phyloP scores from a whole-genome alignment of 345 rosid species.

The Orychophragmus violaceus region DNA sequence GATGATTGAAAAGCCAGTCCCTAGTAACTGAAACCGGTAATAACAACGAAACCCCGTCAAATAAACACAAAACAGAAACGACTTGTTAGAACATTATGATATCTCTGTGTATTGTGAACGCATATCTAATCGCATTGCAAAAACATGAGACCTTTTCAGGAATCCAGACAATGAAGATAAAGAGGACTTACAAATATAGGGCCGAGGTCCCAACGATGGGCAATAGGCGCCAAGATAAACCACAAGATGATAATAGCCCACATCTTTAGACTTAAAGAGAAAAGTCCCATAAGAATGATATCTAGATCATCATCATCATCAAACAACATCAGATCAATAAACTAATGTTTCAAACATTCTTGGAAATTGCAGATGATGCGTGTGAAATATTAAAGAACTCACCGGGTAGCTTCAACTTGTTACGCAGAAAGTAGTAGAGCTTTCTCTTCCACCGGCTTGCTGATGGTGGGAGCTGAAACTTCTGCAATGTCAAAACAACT shows the following conservation, averaged over 20 bases:
- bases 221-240: slow-evolving; percentile 82
- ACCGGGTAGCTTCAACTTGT: slow-evolving; percentile 78
- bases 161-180: not conserved
- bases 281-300: slow-evolving; percentile 68
- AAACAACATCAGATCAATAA: slow-evolving; percentile 20
- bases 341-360: not conserved
- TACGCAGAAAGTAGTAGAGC: slow-evolving; percentile 51
- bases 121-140: slow-evolving; percentile 12
- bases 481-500: slow-evolving; percentile 34
- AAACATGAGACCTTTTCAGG: not conserved
- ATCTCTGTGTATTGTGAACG: not conserved
- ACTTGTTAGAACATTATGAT: not conserved
- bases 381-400: slow-evolving; percentile 17
- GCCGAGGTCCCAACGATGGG: slow-evolving; percentile 76
- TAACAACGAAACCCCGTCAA: not conserved
- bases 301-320: slow-evolving; percentile 46
- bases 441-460: slow-evolving; percentile 67
- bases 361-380: not conserved
- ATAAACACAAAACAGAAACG: no score
- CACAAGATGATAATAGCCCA: slow-evolving; percentile 58
- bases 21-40: slow-evolving; percentile 52
- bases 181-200: slow-evolving; percentile 68
- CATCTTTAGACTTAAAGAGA: slow-evolving; percentile 57
- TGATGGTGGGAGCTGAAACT: slow-evolving; percentile 71
- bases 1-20: slow-evolving; percentile 69